These are phyloP conservation scores for Xylariales sp. DNA, from an alignment of 2,329 filamentous ascomycete genomes.

Conservation along the genomic window DNA sequence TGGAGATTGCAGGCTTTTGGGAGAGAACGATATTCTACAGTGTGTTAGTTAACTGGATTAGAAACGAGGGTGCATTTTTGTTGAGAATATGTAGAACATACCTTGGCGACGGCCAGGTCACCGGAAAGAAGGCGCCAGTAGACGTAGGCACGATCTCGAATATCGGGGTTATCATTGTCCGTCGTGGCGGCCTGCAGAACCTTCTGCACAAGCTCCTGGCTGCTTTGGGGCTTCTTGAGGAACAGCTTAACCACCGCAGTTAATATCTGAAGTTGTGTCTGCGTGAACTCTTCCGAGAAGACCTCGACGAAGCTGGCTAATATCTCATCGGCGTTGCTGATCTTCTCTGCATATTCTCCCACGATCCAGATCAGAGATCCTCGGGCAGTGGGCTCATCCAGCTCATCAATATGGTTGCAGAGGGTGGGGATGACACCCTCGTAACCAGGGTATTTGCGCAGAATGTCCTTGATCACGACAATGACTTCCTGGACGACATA, in stretches of 20 bases:
- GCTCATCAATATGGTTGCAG: conserved; percentile 93
- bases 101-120: conserved; percentile 85
- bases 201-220: conserved; percentile 87
- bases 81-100: conserved; percentile 36
- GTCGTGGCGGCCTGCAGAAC: conserved; percentile 89
- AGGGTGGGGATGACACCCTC: conserved; percentile 96
- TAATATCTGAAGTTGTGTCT: conserved; percentile 97
- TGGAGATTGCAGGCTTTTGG: conserved; percentile 88
- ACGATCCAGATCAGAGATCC: conserved; percentile 98
- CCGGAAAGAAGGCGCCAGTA: conserved; percentile 97
- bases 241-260: conserved; percentile 97
- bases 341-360: conserved; percentile 98
- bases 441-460: conserved; percentile 95
- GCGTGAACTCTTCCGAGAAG: conserved; percentile 94
- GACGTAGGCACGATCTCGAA: conserved; percentile 92
- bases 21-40: conserved; percentile 86
- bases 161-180: conserved; percentile 96
- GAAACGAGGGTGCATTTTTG: too few species aligned
- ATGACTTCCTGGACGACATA: conserved; percentile 98
- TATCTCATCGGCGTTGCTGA: conserved; percentile 96
- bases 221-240: conserved; percentile 91
- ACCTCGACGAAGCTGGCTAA: conserved; percentile 85
- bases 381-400: conserved; percentile 89
- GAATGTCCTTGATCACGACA: conserved; percentile 98
- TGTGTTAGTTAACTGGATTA: conserved; percentile 14